Conservation (phyloP, 2,329 filamentous ascomycete species). For the Emmonsia crescens region DNA sequence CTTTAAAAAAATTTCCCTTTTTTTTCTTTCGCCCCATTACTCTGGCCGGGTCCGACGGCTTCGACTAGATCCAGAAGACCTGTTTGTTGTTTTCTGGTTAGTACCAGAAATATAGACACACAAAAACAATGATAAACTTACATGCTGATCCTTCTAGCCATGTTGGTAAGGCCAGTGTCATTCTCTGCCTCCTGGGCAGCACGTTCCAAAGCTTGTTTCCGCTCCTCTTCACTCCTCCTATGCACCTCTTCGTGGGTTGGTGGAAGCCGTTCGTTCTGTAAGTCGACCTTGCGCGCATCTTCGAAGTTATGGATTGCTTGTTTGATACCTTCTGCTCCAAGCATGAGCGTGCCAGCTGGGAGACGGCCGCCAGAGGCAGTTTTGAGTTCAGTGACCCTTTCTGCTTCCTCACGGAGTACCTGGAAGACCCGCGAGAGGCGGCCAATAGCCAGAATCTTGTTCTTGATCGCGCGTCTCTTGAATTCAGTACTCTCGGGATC, state of each 20-base stretch:
- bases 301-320: slow-evolving; percentile 95
- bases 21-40: neutral
- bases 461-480: slow-evolving; percentile 96
- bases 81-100: slow-evolving; percentile 11
- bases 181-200: slow-evolving; percentile 85
- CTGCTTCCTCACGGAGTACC: slow-evolving; percentile 91
- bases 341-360: slow-evolving; percentile 91
- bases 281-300: slow-evolving; percentile 89
- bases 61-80: slow-evolving; percentile 31
- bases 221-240: slow-evolving; percentile 69
- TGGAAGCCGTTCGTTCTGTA: slow-evolving; percentile 91
- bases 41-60: slow-evolving; percentile 17
- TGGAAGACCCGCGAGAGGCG: slow-evolving; percentile 97
- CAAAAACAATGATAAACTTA: slow-evolving; percentile 42
- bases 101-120: neutral
- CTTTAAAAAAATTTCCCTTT: neutral
- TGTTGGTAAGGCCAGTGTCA: slow-evolving; percentile 72
- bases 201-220: slow-evolving; percentile 72
- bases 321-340: slow-evolving; percentile 96
- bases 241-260: slow-evolving; percentile 87
- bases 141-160: slow-evolving; percentile 93
- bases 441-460: slow-evolving; percentile 97
- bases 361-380: slow-evolving; percentile 86
- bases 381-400: slow-evolving; percentile 94
- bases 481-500: slow-evolving; percentile 85